These are phyloP conservation scores for Penicillium diatomitis DNA, from an alignment of 495 filamentous ascomycete genomes.

Conservation along the genomic window DNA sequence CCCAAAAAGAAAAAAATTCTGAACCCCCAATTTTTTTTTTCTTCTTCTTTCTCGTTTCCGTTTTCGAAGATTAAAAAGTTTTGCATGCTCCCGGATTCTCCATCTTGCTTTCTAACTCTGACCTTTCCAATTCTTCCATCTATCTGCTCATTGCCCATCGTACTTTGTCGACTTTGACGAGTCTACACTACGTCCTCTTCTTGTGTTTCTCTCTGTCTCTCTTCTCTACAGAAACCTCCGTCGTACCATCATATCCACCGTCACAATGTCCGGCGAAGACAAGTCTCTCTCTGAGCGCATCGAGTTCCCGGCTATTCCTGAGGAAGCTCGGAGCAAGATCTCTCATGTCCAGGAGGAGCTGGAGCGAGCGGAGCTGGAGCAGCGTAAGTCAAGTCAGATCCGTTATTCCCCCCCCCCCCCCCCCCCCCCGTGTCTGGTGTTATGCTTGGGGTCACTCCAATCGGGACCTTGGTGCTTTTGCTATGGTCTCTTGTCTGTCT, in stretches of 20 bases:
- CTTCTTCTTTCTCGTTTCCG: not conserved
- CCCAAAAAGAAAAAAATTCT: no score
- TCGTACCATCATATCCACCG: conserved; percentile 3
- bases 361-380: conserved; percentile 29
- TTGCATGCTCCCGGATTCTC: conserved; percentile 3
- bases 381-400: conserved; percentile 23
- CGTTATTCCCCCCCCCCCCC: not conserved
- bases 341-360: conserved; percentile 30
- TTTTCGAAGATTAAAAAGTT: not conserved
- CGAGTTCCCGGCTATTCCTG: conserved; percentile 24
- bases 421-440: no score
- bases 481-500: not conserved
- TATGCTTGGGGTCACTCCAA: no score
- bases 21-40: conserved; percentile 5
- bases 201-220: conserved; percentile 1
- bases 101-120: conserved; percentile 3
- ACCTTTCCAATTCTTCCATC: not conserved
- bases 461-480: not conserved
- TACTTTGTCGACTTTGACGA: not conserved
- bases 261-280: conserved; percentile 19
- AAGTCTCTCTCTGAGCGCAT: conserved; percentile 26
- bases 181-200: not conserved
- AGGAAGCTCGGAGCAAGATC: conserved; percentile 25
- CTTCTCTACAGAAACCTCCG: not conserved
- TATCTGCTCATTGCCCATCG: not conserved